Base-by-base conservation (phyloP, 371 early-diverging fungal genomes). In the Mucor racemosus region DNA sequence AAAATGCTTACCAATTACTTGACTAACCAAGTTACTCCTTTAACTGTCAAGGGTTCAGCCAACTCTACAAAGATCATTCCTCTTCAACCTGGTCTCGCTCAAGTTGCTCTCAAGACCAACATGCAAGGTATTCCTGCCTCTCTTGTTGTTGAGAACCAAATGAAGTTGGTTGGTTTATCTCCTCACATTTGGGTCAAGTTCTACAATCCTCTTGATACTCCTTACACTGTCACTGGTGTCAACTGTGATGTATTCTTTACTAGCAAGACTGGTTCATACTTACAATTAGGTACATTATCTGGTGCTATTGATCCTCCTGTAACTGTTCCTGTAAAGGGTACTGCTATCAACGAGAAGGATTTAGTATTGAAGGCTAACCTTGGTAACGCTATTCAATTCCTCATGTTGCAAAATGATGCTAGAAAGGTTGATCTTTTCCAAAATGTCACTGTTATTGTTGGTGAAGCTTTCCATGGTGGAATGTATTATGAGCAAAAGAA, bases 171-270 rank as follows among this genome's bases (percentile, higher is more conserved):
- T 40, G 68, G 58, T 35, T 40, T 68, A 10, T 36, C 42, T 36
- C 38, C 61, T 54, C 48, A 63, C 9, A 68, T 68, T 21, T 67
- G 62, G 39, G 78, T 84, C 67, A 78, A 74, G 61, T 69, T 85
- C 64, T 66, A 76, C 50, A 85, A 85, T 55, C 82, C 82, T 41
- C 75, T 85, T 60, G 78, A 84, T 48, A 76, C 84, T 5, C 67
- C 67, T 26, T 75, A 77, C 40, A 74, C 82, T 62, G 66, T 67
- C 31, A 77, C 78, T 61, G 61, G 26, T 17, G 60, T 79, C 17
- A 39, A 41, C 34, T 21, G 31, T 10, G 17, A 46, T 8, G 44
- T 50, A 39, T 59, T 33, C 41, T 67, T 61, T 11, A 63, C 56
- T 34, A 35, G 31, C 36, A 50, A 26, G 0, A 15, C 17, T 11